These are phyloP conservation scores for Neofusicoccum umdonicola DNA, from an alignment of 2,329 filamentous ascomycete species.

Conservation along the genomic window DNA sequence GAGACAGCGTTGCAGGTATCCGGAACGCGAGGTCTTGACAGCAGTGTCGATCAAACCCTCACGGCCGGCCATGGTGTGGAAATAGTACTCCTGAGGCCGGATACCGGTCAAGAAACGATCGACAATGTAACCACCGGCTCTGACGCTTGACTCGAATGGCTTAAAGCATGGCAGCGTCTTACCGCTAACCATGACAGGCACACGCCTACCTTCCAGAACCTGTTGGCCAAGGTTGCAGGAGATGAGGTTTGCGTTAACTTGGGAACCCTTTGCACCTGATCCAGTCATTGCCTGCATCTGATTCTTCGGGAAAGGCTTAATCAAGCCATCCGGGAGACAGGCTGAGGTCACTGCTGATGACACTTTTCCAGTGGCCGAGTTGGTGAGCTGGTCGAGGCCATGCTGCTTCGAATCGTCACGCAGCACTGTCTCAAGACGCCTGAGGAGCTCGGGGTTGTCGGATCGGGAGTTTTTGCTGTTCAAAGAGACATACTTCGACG, in stretches of 20 bases:
- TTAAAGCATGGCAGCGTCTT: constrained; percentile 94
- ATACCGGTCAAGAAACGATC: constrained; percentile 98
- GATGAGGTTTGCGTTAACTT: constrained; percentile 95
- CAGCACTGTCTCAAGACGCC: constrained; percentile 82
- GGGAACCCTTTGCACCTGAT: constrained; percentile 89
- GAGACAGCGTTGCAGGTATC: constrained; percentile 92
- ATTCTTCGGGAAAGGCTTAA: constrained; percentile 92
- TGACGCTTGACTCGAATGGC: constrained; percentile 82
- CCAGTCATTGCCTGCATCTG: constrained; percentile 99
- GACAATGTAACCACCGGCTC: constrained; percentile 89
- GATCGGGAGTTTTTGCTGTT: constrained; percentile 61
- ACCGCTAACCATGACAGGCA: constrained; percentile 95
- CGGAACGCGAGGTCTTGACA: constrained; percentile 95
- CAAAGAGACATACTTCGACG: constrained; percentile 84
- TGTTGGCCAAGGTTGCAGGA: constrained; percentile 97
- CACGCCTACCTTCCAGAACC: constrained; percentile 88
- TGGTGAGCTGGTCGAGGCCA: constrained; percentile 85
- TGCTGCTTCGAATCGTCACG: constrained; percentile 89
- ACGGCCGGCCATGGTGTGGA: constrained; percentile 98
- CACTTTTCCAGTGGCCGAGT: constrained; percentile 64
- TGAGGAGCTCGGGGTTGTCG: constrained; percentile 68
- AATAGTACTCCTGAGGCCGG: constrained; percentile 96
- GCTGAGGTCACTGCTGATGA: constrained; percentile 75
- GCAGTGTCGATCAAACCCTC: constrained; percentile 98
- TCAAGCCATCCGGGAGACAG: constrained; percentile 77